Conservation (phyloP, 2,329 filamentous ascomycete genomes). For the Fusarium neocosmosporiellum region DNA sequence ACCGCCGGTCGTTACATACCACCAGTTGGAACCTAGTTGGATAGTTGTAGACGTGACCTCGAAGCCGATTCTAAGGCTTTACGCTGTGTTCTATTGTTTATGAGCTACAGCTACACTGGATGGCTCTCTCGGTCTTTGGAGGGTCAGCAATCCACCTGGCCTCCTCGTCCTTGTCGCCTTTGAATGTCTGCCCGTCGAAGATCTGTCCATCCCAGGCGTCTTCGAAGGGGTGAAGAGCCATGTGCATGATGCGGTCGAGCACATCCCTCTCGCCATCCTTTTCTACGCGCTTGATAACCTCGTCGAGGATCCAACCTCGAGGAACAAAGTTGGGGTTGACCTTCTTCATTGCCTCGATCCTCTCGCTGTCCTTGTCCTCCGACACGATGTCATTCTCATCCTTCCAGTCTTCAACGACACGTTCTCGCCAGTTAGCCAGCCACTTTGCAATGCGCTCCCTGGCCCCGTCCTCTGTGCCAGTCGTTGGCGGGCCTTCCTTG, state of each 20-base stretch:
- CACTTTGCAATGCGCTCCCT: constrained; percentile 77
- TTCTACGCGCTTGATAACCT: constrained; percentile 90
- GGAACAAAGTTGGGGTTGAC: constrained; percentile 96
- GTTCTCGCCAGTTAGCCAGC: constrained; percentile 81
- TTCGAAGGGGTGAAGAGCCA: constrained; percentile 86
- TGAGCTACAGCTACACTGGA: constrained; percentile 97
- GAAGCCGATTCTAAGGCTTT: background rate
- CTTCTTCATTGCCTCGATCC: constrained; percentile 79
- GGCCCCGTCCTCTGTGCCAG: constrained; percentile 71
- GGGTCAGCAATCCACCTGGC: constrained; percentile 87
- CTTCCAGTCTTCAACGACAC: constrained; percentile 82
- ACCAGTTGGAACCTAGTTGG: constrained; percentile 16
- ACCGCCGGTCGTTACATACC: constrained; percentile 78
- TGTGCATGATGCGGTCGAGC: constrained; percentile 80
- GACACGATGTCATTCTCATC: constrained; percentile 54
- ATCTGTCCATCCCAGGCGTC: constrained; percentile 74
- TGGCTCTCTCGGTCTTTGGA: constrained; percentile 78
- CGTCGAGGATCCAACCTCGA: constrained; percentile 91
- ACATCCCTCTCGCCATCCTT: constrained; percentile 85
- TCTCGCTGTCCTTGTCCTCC: constrained; percentile 65
- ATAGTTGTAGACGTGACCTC: constrained; percentile 16
- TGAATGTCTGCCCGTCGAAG: constrained; percentile 61
- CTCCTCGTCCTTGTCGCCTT: constrained; percentile 78
- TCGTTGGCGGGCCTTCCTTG: constrained; percentile 72
- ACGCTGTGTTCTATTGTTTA: constrained; percentile 51